Evolutionary conservation across 805 yeast genomes (phyloP).

Genomic region (Saccharomycodes ludwigii): DNA sequence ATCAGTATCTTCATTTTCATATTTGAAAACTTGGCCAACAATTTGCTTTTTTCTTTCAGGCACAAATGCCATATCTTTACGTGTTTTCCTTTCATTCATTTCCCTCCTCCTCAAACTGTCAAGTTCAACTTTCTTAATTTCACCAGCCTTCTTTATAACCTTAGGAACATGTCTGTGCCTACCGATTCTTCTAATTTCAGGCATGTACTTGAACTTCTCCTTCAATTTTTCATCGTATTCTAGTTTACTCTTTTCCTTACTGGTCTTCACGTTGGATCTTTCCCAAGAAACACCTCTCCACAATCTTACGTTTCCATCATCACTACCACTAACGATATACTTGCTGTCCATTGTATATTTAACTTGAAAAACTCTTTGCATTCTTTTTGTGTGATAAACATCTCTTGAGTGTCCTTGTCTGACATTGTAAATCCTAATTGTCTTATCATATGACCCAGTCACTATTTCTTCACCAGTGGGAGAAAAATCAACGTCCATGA

Average conservation of each 20-base stretch:
- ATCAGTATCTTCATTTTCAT: conserved; percentile 23
- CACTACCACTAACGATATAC: conserved; percentile 83
- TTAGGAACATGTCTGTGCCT: conserved; percentile 88
- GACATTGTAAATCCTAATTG: conserved; percentile 67
- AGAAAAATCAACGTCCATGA: conserved; percentile 85
- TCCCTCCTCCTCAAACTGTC: conserved; percentile 69
- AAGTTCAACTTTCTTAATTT: conserved; percentile 67
- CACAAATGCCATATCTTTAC: conserved; percentile 45
- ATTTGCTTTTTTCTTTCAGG: conserved; percentile 82
- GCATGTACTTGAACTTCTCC: conserved; percentile 91
- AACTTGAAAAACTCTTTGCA: conserved; percentile 87
- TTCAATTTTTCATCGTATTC: conserved; percentile 88
- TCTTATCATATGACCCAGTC: conserved; percentile 90
- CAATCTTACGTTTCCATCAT: conserved; percentile 87
- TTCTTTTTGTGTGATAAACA: conserved; percentile 90
- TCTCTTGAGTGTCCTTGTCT: conserved; percentile 89
- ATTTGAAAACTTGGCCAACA: conserved; percentile 63
- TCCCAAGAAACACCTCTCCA: conserved; percentile 89
- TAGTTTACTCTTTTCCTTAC: conserved; percentile 67
- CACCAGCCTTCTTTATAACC: conserved; percentile 79
- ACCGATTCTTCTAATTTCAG: conserved; percentile 81
- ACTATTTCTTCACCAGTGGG: conserved; percentile 97
- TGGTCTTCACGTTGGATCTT: conserved; percentile 66
- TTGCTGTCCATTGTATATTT: conserved; percentile 81
- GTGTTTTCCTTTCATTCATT: conserved; percentile 69